These are phyloP conservation scores for Caryopteris hybrid DNA, from an alignment of 305 asterid species.

Conservation along the genomic window DNA sequence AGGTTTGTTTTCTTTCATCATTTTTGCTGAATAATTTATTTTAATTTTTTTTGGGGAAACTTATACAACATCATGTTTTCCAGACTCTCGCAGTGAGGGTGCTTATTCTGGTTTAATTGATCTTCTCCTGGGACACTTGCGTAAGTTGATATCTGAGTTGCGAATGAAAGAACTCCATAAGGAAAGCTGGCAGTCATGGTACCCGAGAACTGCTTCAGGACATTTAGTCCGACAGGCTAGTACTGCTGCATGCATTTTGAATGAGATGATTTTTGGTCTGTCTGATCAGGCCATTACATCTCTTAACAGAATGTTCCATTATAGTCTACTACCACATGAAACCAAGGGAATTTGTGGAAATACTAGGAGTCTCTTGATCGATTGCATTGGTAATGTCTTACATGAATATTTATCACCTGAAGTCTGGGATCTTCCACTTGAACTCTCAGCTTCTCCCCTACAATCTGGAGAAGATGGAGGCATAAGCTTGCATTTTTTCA, in stretches of 20 bases:
- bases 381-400: constrained; percentile 72
- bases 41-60: constrained; percentile 4
- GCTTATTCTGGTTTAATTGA: constrained; percentile 65
- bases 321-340: constrained; percentile 25
- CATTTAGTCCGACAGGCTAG: constrained; percentile 86
- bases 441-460: constrained; percentile 38
- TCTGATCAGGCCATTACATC: constrained; percentile 59
- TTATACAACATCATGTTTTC: constrained; percentile 18
- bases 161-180: constrained; percentile 56
- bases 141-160: constrained; percentile 60
- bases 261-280: constrained; percentile 84
- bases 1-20: constrained; percentile 40
- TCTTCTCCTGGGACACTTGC: constrained; percentile 77
- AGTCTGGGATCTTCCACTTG: constrained; percentile 89
- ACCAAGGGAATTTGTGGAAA: constrained; percentile 24
- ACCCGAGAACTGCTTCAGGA: constrained; percentile 69
- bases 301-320: constrained; percentile 42
- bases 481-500: constrained; percentile 56
- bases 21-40: constrained; percentile 14
- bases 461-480: constrained; percentile 54
- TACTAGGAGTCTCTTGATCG: constrained; percentile 54
- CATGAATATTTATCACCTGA: constrained; percentile 94
- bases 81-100: constrained; percentile 66
- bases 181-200: constrained; percentile 93
- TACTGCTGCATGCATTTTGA: constrained; percentile 83